Evolutionary conservation across 139 green algal species (phyloP), one percentile per base, ranked within the genome.

Genomic region (Haematococcus lacustris): DNA sequence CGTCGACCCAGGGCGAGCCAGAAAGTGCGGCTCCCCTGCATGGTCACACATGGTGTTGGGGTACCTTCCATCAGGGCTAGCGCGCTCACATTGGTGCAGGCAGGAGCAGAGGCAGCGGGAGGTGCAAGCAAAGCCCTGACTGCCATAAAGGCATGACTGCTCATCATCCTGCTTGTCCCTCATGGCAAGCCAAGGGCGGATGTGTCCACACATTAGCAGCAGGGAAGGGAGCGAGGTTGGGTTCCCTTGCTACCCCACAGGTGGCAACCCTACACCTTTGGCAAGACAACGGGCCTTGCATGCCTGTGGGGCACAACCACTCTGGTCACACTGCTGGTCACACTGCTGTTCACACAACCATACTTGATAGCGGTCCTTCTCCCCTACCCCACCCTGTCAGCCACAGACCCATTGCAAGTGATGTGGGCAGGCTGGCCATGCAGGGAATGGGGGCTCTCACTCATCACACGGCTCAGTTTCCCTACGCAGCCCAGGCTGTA

Each of bases 1-100:
- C 1, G 17, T 28, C 1, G 53, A 73, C 1, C 69, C 72, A 7
- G 88, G 87, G 0, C 72, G 61, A 0, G 87, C 73, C 32, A 95
- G 76, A 75, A 96, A 93, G 6, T 73, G 17, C 1, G 87, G 82
- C 71, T 96, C 90, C 1, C 79, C 88, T 88, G 78, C 39, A 62
- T 21, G 61, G 28, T 25, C 35, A 53, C 3, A 66, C 6, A 21
- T 51, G 32, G 4, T 28, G 63, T 13, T 47, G 34, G 33, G 13
- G 13, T 21, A 28, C 63, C 63, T 50, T 7, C 43, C 9, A 50
- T 23, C 6, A n/a, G 33, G 9, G 7, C 33, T 69, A 28, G 4
- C 63, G 30, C 33, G 13, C 63, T 47, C 7, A 17, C 23, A 37
- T 13, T 37, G 59, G 17, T 17, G 6, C 23, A 66, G 6, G 21